Evolutionary conservation across 768 basidiomycete species (phyloP), one percentile per base, ranked within the genome.

Genomic region (Kwoniella bestiolae): DNA sequence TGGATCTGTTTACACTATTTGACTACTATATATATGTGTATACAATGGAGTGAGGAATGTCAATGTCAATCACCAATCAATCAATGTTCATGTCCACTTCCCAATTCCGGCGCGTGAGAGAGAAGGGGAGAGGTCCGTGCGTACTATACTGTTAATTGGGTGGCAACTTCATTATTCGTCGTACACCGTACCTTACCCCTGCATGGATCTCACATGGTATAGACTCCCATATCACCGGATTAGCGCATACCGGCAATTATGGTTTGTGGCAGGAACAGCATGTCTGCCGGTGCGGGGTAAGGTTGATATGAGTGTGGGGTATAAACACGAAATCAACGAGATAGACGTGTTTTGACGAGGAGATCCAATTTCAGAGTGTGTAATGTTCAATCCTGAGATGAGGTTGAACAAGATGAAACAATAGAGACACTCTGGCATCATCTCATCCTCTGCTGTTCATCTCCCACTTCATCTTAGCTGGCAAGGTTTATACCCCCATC

Each of bases 141-240:
- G 52, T 34, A 16, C 5, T 28, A 14, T 51, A 51, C 8, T 51
- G 9, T 9, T 4, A 51, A 29, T 16, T 51, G 50, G 50, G 52
- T 55, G 52, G 52, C 52, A 55, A 55, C 31, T 55, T 55, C n/a
- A 44, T 56, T 56, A 21, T 56, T 9, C 32, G 9, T 58, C 9
- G 14, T 58, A 58, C 56, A 32, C 21, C 56, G 56, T 58, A 45
- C 56, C 56, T 58, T 7, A 58, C 38, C 38, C 45, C 38, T 47
- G 41, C 56, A 28, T 58, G 56, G 18, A 31, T 58, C 12, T 25
- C 38, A 44, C 56, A 31, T 47, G 41, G 56, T 5, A 16, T n/a
- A 12, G 12, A 1, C 8, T 31, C 46, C 46, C 18, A 9, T 47
- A n/a, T 7, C 18, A 9, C 23, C 46, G 18, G 46, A n/a, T n/a